Conservation (phyloP, 345 rosid species). For the Citrus glauca region DNA sequence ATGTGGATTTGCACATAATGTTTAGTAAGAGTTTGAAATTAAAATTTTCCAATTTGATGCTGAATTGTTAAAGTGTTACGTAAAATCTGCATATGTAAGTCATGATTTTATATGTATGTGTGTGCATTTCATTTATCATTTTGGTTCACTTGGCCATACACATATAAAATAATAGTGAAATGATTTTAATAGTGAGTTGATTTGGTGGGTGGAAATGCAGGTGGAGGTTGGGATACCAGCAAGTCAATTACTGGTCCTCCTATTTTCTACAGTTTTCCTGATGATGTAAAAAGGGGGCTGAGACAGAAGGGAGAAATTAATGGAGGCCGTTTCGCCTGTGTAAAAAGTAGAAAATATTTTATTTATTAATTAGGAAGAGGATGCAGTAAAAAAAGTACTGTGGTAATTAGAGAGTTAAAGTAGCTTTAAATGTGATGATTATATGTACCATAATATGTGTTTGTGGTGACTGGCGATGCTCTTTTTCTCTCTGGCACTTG, state of each 20-base stretch:
- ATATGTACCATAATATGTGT: background rate
- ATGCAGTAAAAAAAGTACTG: background rate
- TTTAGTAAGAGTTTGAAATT: too few species aligned
- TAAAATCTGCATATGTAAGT: too few species aligned
- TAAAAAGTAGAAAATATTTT: background rate
- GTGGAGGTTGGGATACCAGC: constrained; percentile 34
- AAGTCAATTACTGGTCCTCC: constrained; percentile 23
- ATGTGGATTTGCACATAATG: too few species aligned
- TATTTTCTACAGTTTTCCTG: constrained; percentile 23
- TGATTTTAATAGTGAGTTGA: background rate
- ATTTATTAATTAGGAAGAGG: background rate
- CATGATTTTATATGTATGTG: too few species aligned
- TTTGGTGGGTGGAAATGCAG: constrained; percentile 33
- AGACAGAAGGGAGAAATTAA: background rate
- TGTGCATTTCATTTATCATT: too few species aligned
- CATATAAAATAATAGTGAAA: background rate
- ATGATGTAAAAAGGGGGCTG: constrained; percentile 10
- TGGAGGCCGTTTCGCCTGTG: background rate
- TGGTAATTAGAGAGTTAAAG: background rate
- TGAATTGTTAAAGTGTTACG: too few species aligned
- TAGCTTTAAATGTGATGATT: background rate
- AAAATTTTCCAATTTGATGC: too few species aligned
- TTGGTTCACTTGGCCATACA: background rate
- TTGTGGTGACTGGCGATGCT: constrained; percentile 4
- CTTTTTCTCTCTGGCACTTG: background rate